Evolutionary conservation across 1,284 basidiomycete genomes (phyloP).

Genomic region (Trichosporon sp.): DNA sequence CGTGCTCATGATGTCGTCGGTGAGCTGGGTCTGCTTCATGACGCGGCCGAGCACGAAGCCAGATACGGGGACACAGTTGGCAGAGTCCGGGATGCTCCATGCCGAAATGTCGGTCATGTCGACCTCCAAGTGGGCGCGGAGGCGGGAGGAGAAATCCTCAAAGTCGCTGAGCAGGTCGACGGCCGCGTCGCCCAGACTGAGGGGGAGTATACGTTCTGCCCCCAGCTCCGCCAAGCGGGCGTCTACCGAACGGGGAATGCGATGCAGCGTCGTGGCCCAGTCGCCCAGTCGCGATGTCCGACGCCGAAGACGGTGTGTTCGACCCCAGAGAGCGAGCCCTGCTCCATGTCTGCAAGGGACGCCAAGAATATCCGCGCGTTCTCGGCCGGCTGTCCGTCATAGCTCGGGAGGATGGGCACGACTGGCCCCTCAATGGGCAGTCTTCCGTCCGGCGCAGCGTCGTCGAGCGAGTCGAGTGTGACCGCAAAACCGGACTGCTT

Average conservation of each 20-base stretch:
- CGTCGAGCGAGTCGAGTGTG: slow-evolving; percentile 59
- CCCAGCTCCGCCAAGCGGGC: slow-evolving; percentile 56
- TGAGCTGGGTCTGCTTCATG: neutral
- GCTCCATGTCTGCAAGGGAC: slow-evolving; percentile 16
- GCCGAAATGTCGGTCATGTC: slow-evolving; percentile 10
- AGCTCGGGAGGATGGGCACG: slow-evolving; percentile 61
- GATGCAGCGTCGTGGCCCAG: slow-evolving; percentile 62
- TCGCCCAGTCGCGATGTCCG: slow-evolving; percentile 64
- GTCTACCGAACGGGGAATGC: slow-evolving; percentile 60
- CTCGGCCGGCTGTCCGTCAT: slow-evolving; percentile 57
- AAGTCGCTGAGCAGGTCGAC: slow-evolving; percentile 19
- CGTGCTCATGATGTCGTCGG: slow-evolving; percentile 28
- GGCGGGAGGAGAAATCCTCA: neutral
- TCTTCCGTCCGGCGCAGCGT: slow-evolving; percentile 46
- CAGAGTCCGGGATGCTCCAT: neutral
- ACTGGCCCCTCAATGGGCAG: slow-evolving; percentile 61
- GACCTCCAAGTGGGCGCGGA: slow-evolving; percentile 6
- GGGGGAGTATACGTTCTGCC: slow-evolving; percentile 51
- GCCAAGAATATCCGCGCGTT: slow-evolving; percentile 5
- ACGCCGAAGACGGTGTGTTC: slow-evolving; percentile 62
- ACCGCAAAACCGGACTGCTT: slow-evolving; percentile 58
- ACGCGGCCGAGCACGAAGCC: neutral
- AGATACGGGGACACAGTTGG: neutral
- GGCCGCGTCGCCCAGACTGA: slow-evolving; percentile 7
- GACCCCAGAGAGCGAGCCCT: slow-evolving; percentile 43